A percentile compares a stretch with the other conserved stretches of the same genome.
phyloP scores from a whole-genome alignment of 805 yeast genomes.

The Starmera amethionina region DNA sequence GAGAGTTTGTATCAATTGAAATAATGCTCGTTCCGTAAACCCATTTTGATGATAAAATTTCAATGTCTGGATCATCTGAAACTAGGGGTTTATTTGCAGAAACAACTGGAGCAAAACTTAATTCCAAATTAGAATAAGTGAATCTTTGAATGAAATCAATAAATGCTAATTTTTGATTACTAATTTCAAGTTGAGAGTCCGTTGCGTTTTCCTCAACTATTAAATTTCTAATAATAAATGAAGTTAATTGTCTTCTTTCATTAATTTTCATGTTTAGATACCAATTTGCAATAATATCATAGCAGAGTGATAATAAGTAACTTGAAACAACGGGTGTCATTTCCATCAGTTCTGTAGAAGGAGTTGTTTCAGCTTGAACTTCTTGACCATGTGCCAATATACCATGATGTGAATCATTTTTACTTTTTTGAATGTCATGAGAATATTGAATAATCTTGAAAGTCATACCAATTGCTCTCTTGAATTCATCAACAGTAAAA shows the following conservation, averaged over 20 bases:
- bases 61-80: slow-evolving; percentile 6
- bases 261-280: slow-evolving; percentile 50
- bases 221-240: slow-evolving; percentile 53
- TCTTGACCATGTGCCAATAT: slow-evolving; percentile 28
- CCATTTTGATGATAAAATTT: slow-evolving; percentile 38
- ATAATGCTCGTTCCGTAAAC: slow-evolving; percentile 47
- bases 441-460: slow-evolving; percentile 72
- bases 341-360: slow-evolving; percentile 40
- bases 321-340: slow-evolving; percentile 44
- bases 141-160: slow-evolving; percentile 62
- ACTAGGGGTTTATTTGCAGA: slow-evolving; percentile 14
- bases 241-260: slow-evolving; percentile 50
- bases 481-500: slow-evolving; percentile 68
- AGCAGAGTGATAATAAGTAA: slow-evolving; percentile 55
- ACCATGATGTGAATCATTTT: slow-evolving; percentile 20
- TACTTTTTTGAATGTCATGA: slow-evolving; percentile 30
- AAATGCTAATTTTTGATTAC: slow-evolving; percentile 48
- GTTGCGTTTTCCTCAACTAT: slow-evolving; percentile 25
- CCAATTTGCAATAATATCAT: slow-evolving; percentile 62
- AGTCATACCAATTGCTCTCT: slow-evolving; percentile 74
- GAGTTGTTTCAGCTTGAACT: slow-evolving; percentile 39
- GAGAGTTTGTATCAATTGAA: slow-evolving; percentile 42
- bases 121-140: slow-evolving; percentile 52
- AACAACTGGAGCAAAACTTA: slow-evolving; percentile 28
- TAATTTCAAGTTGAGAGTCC: slow-evolving; percentile 19